Conservation (phyloP, 768 basidiomycete genomes). For the Kwoniella pini region DNA sequence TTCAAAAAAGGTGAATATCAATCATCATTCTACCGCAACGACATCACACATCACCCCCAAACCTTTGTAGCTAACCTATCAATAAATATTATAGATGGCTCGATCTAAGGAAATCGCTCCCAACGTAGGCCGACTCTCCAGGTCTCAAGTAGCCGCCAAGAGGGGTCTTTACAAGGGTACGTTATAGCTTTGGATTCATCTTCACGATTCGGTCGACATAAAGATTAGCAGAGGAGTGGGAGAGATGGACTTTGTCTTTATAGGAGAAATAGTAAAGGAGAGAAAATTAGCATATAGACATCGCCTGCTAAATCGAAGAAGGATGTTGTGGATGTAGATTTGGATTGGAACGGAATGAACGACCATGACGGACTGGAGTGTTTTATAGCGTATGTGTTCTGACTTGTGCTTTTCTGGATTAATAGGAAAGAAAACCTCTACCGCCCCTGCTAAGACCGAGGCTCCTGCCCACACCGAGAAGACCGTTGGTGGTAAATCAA, state of each 20-base stretch:
- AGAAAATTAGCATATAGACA: too few relatives aligned
- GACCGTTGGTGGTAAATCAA: constrained; percentile 80
- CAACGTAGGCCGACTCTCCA: constrained; percentile 77
- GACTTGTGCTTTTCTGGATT: background rate
- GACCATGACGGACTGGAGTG: too few relatives aligned
- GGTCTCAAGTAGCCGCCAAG: constrained; percentile 75
- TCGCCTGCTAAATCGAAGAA: too few relatives aligned
- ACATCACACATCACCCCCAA: background rate
- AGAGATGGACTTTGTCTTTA: background rate
- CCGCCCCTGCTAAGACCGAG: constrained; percentile 64
- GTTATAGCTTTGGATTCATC: constrained; percentile 18
- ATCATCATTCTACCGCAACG: background rate
- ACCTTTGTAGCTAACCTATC: background rate
- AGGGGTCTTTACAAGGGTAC: constrained; percentile 80
- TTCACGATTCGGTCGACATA: too few relatives aligned
- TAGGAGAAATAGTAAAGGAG: too few relatives aligned
- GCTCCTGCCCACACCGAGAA: constrained; percentile 72
- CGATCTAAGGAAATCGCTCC: constrained; percentile 72
- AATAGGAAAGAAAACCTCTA: constrained; percentile 63
- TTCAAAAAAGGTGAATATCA: constrained; percentile 13
- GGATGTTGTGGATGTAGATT: too few relatives aligned
- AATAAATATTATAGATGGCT: constrained; percentile 50
- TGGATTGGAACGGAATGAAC: background rate
- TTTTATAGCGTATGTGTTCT: background rate
- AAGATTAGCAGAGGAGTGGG: background rate